Percentiles rank a stretch among this genome's conserved stretches.
Conservation (phyloP, 228 moss, liverwort and hornwort species). For the Sphagnum fallax region DNA sequence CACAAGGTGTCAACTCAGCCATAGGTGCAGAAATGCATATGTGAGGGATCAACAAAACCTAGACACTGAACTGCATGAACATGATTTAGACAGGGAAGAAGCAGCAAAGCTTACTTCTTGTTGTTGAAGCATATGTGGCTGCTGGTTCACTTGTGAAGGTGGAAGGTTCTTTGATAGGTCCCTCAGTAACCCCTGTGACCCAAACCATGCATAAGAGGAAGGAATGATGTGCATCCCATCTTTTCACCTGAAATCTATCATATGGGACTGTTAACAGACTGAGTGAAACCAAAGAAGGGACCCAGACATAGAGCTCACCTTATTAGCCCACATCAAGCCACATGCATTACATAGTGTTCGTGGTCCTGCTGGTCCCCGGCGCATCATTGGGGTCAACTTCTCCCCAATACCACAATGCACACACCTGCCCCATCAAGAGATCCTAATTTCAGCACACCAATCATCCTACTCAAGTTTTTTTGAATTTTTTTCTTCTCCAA, state of each 20-base stretch:
- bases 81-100: not conserved
- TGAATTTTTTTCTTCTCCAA: too few species aligned
- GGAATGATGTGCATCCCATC: too few species aligned
- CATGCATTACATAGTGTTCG: constrained; percentile 96
- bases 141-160: constrained; percentile 63
- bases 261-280: too few species aligned
- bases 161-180: constrained; percentile 93
- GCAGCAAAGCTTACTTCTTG: constrained; percentile 55
- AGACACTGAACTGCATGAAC: not conserved
- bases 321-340: constrained; percentile 99
- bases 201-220: too few species aligned
- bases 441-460: too few species aligned
- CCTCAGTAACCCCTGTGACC: constrained; percentile 76
- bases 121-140: constrained; percentile 75
- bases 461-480: too few species aligned
- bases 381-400: constrained; percentile 98
- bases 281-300: not conserved
- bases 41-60: not conserved
- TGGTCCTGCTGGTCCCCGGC: constrained; percentile 89
- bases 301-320: constrained; percentile 33
- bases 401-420: constrained; percentile 98
- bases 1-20: constrained; percentile 1
- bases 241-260: too few species aligned
- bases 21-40: not conserved
- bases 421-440: constrained; percentile 42